A percentile compares a stretch with the other conserved stretches of the same genome.
These are phyloP conservation scores for Allium cepa DNA, from an alignment of 106 monocot genomes.

Conservation along the genomic window DNA sequence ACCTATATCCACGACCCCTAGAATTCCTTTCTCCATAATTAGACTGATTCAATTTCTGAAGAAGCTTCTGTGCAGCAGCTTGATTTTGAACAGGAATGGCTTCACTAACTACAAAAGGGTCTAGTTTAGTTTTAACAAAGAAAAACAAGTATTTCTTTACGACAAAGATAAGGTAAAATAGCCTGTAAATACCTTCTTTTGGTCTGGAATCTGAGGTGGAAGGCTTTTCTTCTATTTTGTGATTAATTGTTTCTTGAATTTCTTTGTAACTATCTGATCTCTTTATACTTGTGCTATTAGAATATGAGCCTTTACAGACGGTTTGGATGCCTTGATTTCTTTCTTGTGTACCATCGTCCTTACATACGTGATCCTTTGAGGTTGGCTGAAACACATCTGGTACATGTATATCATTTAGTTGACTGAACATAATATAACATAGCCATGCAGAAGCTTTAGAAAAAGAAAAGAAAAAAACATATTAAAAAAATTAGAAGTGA, in stretches of 20 bases:
- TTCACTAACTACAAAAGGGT: constrained; percentile 47
- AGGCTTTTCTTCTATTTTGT: constrained; percentile 26
- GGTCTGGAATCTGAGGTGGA: constrained; percentile 44
- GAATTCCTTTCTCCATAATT: constrained; percentile 24
- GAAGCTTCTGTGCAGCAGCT: constrained; percentile 89
- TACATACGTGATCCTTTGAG: constrained; percentile 5
- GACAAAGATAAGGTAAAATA: not conserved
- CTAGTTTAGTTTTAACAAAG: not conserved
- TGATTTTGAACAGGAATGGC: constrained; percentile 93
- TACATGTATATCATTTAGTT: not conserved
- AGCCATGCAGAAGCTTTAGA: not conserved
- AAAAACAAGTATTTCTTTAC: not conserved
- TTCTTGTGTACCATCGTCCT: constrained; percentile 14
- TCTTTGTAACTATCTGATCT: not conserved
- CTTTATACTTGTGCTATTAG: constrained; percentile 1
- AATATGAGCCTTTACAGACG: not conserved
- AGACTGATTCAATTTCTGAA: constrained; percentile 76
- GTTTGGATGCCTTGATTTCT: not conserved
- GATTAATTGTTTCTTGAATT: not conserved
- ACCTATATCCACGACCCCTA: constrained; percentile 41
- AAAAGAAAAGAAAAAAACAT: not conserved
- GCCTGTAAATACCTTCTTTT: constrained; percentile 69
- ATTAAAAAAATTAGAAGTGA: too few species aligned
- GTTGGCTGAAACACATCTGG: constrained; percentile 5
- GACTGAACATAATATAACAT: not conserved